Base-by-base conservation (phyloP, 2,329 filamentous ascomycete genomes). In the Emericellopsis cladophorae region DNA sequence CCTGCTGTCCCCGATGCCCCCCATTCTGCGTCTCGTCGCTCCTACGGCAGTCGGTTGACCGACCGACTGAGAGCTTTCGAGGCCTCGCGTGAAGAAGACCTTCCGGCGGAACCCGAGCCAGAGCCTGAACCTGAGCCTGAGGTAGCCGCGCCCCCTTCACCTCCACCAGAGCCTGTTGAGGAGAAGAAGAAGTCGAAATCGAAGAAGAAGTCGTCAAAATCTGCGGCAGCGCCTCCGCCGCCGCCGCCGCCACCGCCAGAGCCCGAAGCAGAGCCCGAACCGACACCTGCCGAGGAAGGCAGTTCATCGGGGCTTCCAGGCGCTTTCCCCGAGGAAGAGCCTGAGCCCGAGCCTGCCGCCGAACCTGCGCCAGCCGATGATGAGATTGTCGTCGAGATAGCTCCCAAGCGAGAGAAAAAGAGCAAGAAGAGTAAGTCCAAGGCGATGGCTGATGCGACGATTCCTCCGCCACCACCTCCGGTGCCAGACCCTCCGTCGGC, bases 11-110 rank as follows among this genome's bases (percentile, higher is more conserved):
- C 58, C 46, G 49, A 54, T 36, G 56, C 60, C 38, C 63, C 64
- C 58, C 72, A 68, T 43, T 44, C 49, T 15, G 45, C 48, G 53
- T 59, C 60, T 40, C 72, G 68, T 48, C 76, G 72, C 56, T 51
- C 62, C 39, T 59, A 66, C 21, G 60, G 62, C 44, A 65, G 65
- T 45, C 76, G 70, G 53, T 69, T 78, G 52, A 66, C 72, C 42
- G 71, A 78, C 52, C 69, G 63, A 50, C 64, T 76, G 45, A 74
- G 67, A 55, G 66, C 68, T 24, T 78, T 78, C 50, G 71, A 79
- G 56, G 50, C 64, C 33, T 46, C 51, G 26, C 46, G 49, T 15
- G 22, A 44, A 36, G 45, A 48, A 36, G 59, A 66, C 44, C 16
- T 15, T 6, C 39, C 40, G 10, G 14, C 24, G 44, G 44, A 44